phyloP scores from a whole-genome alignment of 1,284 basidiomycete genomes.

The Gomphus sp. region DNA sequence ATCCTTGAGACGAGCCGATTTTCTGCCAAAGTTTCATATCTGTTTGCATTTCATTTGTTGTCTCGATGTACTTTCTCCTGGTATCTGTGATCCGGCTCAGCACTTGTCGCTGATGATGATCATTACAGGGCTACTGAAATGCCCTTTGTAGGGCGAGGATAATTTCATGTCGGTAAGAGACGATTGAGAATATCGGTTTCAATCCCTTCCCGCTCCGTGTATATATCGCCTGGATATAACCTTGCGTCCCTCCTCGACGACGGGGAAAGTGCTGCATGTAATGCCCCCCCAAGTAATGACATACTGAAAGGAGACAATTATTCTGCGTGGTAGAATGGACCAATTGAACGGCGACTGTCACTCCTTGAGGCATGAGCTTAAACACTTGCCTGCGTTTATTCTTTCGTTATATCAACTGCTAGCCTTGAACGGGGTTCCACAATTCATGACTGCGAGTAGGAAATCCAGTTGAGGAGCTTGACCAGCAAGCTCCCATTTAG shows the following conservation, averaged over 20 bases:
- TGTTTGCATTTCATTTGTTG: neutral
- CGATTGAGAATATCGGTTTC: neutral
- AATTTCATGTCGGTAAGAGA: conserved; percentile 11
- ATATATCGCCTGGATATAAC: neutral
- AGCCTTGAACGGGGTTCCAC: too few relatives aligned
- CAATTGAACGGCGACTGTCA: too few relatives aligned
- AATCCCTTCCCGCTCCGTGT: neutral
- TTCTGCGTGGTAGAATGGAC: too few relatives aligned
- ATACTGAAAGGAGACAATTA: too few relatives aligned
- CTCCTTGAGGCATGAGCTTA: too few relatives aligned
- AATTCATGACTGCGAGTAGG: too few relatives aligned
- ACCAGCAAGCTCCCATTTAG: too few relatives aligned
- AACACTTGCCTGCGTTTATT: too few relatives aligned
- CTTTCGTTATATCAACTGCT: too few relatives aligned
- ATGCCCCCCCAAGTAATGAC: too few relatives aligned
- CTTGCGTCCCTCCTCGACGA: neutral
- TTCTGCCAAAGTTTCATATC: neutral
- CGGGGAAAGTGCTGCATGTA: too few relatives aligned
- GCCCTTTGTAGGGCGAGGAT: conserved; percentile 58
- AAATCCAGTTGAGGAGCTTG: too few relatives aligned
- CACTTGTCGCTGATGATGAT: neutral
- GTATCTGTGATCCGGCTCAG: neutral
- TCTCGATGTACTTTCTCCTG: neutral
- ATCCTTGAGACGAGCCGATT: neutral
- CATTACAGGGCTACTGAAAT: conserved; percentile 41